phyloP scores from a whole-genome alignment of 148 eudicot genomes.

The Salicornia ramosissima region DNA sequence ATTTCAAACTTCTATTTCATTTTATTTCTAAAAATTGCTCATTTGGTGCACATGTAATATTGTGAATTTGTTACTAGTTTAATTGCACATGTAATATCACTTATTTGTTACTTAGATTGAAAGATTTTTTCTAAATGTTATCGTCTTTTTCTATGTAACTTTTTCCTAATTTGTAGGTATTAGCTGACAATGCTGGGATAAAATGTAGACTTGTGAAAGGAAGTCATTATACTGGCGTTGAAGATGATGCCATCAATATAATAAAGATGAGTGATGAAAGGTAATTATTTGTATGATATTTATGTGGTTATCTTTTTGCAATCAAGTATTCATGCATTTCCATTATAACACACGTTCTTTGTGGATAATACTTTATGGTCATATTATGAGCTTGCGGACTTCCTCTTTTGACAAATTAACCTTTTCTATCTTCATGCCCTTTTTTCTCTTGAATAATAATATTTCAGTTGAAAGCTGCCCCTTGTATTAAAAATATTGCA shows the following conservation, averaged over 20 bases:
- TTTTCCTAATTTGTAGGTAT: slow-evolving; percentile 46
- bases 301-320: not conserved
- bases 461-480: not conserved
- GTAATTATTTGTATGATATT: slow-evolving; percentile 28
- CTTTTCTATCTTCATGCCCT: not conserved
- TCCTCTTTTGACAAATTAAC: not conserved
- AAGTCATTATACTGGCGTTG: slow-evolving; percentile 90
- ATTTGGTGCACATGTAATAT: too few species aligned
- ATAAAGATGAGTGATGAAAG: slow-evolving; percentile 75
- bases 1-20: too few species aligned
- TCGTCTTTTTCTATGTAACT: slow-evolving; percentile 19
- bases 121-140: slow-evolving; percentile 2
- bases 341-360: not conserved
- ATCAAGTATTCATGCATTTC: not conserved
- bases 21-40: too few species aligned
- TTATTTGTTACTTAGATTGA: not conserved
- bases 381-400: not conserved
- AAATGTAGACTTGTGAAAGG: slow-evolving; percentile 90
- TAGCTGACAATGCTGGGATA: slow-evolving; percentile 90
- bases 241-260: slow-evolving; percentile 92
- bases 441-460: not conserved
- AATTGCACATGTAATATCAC: too few species aligned
- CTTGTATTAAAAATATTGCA: not conserved
- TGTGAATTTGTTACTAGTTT: too few species aligned
- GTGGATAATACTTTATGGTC: not conserved